Percentiles rank a stretch among this genome's conserved stretches.
These are phyloP conservation scores for Trichoderma atroviride DNA, from an alignment of 2,329 filamentous ascomycete genomes.

Conservation along the genomic window DNA sequence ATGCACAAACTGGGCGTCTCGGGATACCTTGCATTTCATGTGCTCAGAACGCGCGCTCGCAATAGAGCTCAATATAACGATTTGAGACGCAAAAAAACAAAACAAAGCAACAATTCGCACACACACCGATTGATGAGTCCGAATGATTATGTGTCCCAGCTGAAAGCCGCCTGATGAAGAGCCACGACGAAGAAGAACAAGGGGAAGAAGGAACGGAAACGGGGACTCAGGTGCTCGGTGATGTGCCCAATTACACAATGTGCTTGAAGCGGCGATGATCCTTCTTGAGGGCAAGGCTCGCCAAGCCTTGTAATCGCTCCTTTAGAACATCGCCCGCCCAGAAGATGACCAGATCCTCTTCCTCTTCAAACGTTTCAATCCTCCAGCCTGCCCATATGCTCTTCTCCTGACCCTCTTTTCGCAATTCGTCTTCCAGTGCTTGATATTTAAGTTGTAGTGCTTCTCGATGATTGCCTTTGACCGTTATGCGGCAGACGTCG, in stretches of 20 bases:
- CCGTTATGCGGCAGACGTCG: slow-evolving; percentile 41
- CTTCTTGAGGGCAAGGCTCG: slow-evolving; percentile 30
- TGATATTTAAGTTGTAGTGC: slow-evolving; percentile 42
- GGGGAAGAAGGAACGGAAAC: background rate
- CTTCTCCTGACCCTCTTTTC: slow-evolving; percentile 36
- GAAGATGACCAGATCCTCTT: slow-evolving; percentile 46
- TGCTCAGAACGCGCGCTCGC: slow-evolving; percentile 45
- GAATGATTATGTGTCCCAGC: slow-evolving; percentile 3
- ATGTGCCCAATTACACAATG: slow-evolving; percentile 29
- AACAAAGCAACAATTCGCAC: slow-evolving; percentile 17
- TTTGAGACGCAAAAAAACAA: slow-evolving; percentile 37
- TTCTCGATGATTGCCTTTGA: slow-evolving; percentile 38
- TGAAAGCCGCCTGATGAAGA: background rate
- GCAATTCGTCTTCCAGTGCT: slow-evolving; percentile 38
- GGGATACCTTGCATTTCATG: slow-evolving; percentile 58
- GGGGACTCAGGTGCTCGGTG: background rate
- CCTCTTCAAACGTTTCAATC: slow-evolving; percentile 42
- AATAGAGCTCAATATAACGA: slow-evolving; percentile 44
- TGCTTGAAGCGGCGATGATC: slow-evolving; percentile 34
- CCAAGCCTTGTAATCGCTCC: slow-evolving; percentile 37
- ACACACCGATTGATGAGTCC: background rate
- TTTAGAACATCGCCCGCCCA: slow-evolving; percentile 43
- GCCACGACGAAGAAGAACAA: background rate
- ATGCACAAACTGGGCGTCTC: slow-evolving; percentile 57
- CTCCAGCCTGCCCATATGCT: slow-evolving; percentile 47